A percentile compares a stretch with the other conserved stretches of the same genome.
These are phyloP conservation scores for Phytophthora cactorum DNA, from an alignment of 352 stramenopile species.

Conservation along the genomic window DNA sequence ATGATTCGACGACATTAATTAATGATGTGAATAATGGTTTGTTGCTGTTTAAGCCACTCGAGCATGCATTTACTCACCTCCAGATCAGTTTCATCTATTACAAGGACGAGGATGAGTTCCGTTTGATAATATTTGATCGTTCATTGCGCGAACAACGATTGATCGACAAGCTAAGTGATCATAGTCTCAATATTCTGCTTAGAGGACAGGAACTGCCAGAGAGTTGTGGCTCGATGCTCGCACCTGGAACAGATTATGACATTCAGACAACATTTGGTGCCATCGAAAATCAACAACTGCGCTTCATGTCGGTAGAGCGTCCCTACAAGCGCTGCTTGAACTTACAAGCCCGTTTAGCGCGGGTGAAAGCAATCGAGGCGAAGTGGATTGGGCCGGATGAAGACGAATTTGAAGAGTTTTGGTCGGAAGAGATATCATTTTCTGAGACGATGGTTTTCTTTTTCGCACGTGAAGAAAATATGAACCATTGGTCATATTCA, in stretches of 20 bases:
- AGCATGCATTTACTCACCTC: conserved; percentile 14
- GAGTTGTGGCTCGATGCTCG: background rate
- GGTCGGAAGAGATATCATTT: no score
- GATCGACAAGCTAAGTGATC: conserved; percentile 5
- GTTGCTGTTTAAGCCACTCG: conserved; percentile 25
- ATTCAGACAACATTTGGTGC: conserved; percentile 24
- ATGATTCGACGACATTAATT: no score
- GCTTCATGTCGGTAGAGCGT: conserved; percentile 20
- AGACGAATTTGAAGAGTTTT: no score
- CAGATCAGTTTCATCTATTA: conserved; percentile 32
- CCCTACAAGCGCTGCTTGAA: conserved; percentile 30
- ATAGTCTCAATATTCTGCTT: conserved; percentile 10
- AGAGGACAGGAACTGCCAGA: background rate
- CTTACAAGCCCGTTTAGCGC: conserved; percentile 11
- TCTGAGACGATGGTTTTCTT: no score
- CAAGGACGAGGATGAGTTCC: conserved; percentile 9
- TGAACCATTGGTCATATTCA: no score
- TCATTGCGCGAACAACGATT: conserved; percentile 17
- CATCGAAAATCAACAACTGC: conserved; percentile 11
- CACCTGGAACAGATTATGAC: conserved; percentile 19
- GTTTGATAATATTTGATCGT: conserved; percentile 21
- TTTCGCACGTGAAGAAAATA: no score
- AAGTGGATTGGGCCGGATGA: no score
- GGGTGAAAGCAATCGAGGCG: no score
- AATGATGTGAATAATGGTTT: background rate